Evolutionary conservation across 2,329 filamentous ascomycete genomes (phyloP).

Genomic region (Xenoacremonium recifei): DNA sequence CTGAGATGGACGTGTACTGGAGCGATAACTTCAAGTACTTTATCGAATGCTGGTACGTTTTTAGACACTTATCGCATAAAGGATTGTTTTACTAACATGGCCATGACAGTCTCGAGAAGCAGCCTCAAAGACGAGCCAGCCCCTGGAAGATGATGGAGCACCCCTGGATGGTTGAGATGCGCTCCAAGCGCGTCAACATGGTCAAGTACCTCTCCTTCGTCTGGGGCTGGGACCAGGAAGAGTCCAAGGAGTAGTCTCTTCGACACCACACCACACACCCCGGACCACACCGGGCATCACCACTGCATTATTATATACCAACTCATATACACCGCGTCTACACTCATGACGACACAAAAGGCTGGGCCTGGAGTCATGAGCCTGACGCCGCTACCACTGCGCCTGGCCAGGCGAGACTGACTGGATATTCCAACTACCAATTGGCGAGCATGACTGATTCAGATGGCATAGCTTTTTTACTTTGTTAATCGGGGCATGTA

Average conservation of each 20-base stretch:
- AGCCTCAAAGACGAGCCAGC: slow-evolving; percentile 79
- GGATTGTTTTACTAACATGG: slow-evolving; percentile 20
- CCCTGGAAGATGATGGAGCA: slow-evolving; percentile 99
- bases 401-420: slow-evolving; percentile 1
- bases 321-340: slow-evolving; percentile 1
- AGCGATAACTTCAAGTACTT: slow-evolving; percentile 99
- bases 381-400: slow-evolving; percentile 3
- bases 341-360: slow-evolving; percentile 14
- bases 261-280: slow-evolving; percentile 8
- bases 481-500: background rate
- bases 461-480: too few relatives aligned
- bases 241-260: slow-evolving; percentile 15
- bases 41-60: slow-evolving; percentile 93
- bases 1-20: slow-evolving; percentile 86
- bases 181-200: slow-evolving; percentile 96
- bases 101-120: slow-evolving; percentile 84
- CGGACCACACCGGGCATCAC: slow-evolving; percentile 3
- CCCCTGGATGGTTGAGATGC: slow-evolving; percentile 98
- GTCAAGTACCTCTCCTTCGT: slow-evolving; percentile 88
- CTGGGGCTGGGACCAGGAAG: slow-evolving; percentile 81
- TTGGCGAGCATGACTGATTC: too few relatives aligned
- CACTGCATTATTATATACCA: slow-evolving; percentile 1
- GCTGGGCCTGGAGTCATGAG: slow-evolving; percentile 19
- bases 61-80: background rate
- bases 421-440: too few relatives aligned